phyloP scores from a whole-genome alignment of 2,329 filamentous ascomycete genomes.

The Teratosphaeria pseudoeucalypti region DNA sequence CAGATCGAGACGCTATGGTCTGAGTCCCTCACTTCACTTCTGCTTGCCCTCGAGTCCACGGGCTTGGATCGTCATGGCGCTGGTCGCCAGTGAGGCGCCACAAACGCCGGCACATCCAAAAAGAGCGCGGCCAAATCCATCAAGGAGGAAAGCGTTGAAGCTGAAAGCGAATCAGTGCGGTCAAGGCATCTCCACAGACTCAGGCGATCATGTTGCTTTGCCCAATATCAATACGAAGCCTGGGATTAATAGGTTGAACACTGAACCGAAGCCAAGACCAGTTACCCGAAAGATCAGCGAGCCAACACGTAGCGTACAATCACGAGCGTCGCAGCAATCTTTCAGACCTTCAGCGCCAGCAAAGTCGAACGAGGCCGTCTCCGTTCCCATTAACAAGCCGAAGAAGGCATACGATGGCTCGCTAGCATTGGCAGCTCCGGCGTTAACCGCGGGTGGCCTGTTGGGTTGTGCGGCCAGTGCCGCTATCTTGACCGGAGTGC shows the following conservation, averaged over 20 bases:
- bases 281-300: neutral
- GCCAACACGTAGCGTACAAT: neutral
- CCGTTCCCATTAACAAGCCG: neutral
- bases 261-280: neutral
- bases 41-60: neutral
- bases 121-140: neutral
- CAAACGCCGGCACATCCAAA: neutral
- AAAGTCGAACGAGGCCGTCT: neutral
- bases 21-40: neutral
- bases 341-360: neutral
- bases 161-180: neutral
- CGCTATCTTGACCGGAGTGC: conserved; percentile 15
- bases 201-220: neutral
- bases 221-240: neutral
- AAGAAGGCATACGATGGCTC: neutral
- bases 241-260: too few relatives aligned
- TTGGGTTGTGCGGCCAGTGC: conserved; percentile 20
- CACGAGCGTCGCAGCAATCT: neutral
- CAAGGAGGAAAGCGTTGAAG: neutral
- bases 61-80: neutral
- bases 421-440: neutral
- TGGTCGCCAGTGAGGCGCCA: neutral
- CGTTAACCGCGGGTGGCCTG: conserved; percentile 15
- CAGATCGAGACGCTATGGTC: neutral
- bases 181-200: neutral